Conservation (phyloP, 805 yeast genomes). For the Starmerella sirachaensis region DNA sequence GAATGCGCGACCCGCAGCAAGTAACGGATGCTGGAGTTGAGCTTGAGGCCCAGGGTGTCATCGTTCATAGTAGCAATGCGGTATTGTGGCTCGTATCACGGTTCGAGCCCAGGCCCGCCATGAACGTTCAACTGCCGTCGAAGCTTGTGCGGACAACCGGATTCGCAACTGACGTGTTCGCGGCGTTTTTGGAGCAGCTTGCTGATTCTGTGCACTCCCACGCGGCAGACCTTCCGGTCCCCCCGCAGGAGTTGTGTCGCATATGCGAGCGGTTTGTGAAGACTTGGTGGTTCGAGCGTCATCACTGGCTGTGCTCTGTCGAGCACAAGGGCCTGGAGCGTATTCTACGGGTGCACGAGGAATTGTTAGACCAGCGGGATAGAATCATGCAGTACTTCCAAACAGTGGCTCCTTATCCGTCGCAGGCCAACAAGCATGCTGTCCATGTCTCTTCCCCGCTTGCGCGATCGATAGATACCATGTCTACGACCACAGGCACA, state of each 20-base stretch:
- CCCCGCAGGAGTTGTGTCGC: slow-evolving; percentile 71
- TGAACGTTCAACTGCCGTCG: slow-evolving; percentile 44
- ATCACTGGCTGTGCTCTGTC: slow-evolving; percentile 72
- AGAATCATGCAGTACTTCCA: slow-evolving; percentile 33
- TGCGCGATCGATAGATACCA: slow-evolving; percentile 13
- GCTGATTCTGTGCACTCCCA: slow-evolving; percentile 54
- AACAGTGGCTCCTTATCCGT: slow-evolving; percentile 4
- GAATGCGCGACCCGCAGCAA: slow-evolving; percentile 6
- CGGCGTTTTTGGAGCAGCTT: slow-evolving; percentile 53
- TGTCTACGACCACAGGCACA: neutral
- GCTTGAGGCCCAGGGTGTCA: slow-evolving; percentile 80
- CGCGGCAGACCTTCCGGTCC: slow-evolving; percentile 50
- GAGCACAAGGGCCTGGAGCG: slow-evolving; percentile 76
- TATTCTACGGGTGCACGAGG: slow-evolving; percentile 64
- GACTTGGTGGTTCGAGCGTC: slow-evolving; percentile 92
- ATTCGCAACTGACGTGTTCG: slow-evolving; percentile 77
- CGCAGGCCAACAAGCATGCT: slow-evolving; percentile 15
- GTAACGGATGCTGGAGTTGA: slow-evolving; percentile 2
- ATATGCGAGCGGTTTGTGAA: slow-evolving; percentile 88
- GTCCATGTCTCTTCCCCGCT: slow-evolving; percentile 24
- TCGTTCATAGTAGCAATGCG: slow-evolving; percentile 40
- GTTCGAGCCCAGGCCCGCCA: slow-evolving; percentile 46
- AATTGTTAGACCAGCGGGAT: slow-evolving; percentile 55
- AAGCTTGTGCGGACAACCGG: slow-evolving; percentile 63
- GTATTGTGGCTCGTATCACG: slow-evolving; percentile 80